Base-by-base conservation (phyloP, 768 basidiomycete species). In the Termitomyces sp. region DNA sequence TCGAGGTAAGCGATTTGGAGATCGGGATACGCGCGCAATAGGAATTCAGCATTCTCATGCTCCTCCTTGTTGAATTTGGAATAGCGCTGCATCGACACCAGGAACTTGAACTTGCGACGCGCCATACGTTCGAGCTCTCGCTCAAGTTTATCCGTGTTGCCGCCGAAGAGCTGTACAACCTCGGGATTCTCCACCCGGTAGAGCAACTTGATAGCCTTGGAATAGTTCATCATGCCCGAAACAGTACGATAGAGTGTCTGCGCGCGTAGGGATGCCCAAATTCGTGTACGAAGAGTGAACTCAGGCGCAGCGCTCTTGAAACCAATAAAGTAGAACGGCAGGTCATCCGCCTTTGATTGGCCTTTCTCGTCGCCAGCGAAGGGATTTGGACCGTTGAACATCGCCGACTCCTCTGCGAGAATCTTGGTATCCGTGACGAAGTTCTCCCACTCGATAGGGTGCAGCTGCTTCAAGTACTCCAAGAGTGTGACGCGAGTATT, bases 151-250 rank as follows among this genome's bases (percentile, higher is more conserved):
- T 98, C 97, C 3, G 96, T 97, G 73, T 98, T 98, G 13, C 95
- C 96, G 38, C 97, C 96, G 63, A 94, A 98, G 45, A 89, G 80
- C 73, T 98, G 96, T 16, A 99, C 97, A 45, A 99, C 91, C 71
- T 99, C 97, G 7, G 97, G 97, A 74, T 98, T 98, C 76, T 99
- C 97, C 40, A 99, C 97, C 53, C 96, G 93, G 71, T 98, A 96
- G n/a, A 99, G 82, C 33, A 99, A 76, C 70, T 99, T 99, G 84
- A 99, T 98, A 12, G 97, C 97, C 76, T 99, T 99, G 61, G 91
- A 86, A 70, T 99, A 98, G 75, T 99, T 99, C 97, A 98, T 98
- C 92, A 99, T 98, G 49, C 97, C 97, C 33, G 97, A 98, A 16
- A 99, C 96, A 13, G 97, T 99, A 60, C 97, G 86, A 69, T 99